Evolutionary conservation across 2,329 filamentous ascomycete species (phyloP), one percentile per base, ranked within the genome.

Genomic region (Calycina herbarum): DNA sequence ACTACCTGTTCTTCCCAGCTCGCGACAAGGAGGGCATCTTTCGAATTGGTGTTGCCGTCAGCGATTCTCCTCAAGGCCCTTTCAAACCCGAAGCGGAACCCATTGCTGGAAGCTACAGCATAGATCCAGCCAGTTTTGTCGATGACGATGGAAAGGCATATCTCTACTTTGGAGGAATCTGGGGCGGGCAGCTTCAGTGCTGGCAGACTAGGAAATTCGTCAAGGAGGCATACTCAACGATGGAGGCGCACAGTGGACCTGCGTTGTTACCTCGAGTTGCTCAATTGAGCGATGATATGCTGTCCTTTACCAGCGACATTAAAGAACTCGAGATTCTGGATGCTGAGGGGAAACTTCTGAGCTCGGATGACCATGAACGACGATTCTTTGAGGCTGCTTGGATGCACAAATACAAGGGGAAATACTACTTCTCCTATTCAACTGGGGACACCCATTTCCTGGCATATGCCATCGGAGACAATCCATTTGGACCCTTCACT

Each of bases 351-450:
- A 75, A 84, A 73, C 86, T 83, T 0, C 79, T 93, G 60, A 73
- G 78, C 1, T 87, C 88, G 10, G 84, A 89, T 71, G 89, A 93
- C 76, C 91, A 93, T 75, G 88, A 89, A 66, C 78, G 88, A 17
- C 83, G 91, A 7, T 94, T 94, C 82, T 93, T 94, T 76, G 91
- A 94, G 78, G 91, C 90, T 0, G 87, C 90, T 1, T 93, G 90
- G 91, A 81, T 92, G 82, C 90, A 93, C 79, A 91, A 90, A 81
- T 85, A 86, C 73, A 79, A 83, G 0, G 88, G 83, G 1, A 83
- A 80, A 66, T 93, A 93, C 78, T 92, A 92, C 79, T 90, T 93
- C 75, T 89, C 85, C 64, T 92, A 92, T 79, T 91, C 89, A 68
- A 93, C 90, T 1, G 91, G 91, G 24, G 91, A 93, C 77, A 89